Evolutionary conservation across 768 basidiomycete species (phyloP), one percentile per base, ranked within the genome.

Genomic region (Cystofilobasidium ferigula): DNA sequence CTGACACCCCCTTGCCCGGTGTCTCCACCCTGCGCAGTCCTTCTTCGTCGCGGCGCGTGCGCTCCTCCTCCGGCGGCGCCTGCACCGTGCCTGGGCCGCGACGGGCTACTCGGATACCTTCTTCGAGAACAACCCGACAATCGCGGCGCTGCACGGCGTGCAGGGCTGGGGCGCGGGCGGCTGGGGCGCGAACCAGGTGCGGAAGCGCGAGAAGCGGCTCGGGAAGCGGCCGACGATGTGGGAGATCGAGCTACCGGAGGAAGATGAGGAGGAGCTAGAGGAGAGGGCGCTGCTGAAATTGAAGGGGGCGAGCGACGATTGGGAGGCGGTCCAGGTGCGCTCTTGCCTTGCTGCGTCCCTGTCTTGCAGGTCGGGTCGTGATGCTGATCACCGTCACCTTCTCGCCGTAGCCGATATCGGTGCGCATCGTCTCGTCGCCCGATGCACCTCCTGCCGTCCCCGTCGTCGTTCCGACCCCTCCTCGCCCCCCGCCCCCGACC

Each of bases 51-150:
- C 57, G 0, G 26, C 36, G 35, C 63, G 63, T 13, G 54, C 63
- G 1, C 57, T 64, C 16, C 42, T 40, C 18, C 45, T 32, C 30
- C 63, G 63, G 14, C 63, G 63, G 2, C 63, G 63, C 1, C 57
- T 67, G 26, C 64, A 67, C 35, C 47, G 42, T 5, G 64, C 64
- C 14, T 67, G 59, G 58, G 59, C 59, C 16, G 58, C 32, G n/a
- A 56, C 64, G 9, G 59, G 59, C 48, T 67, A 61, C 59, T 54
- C 48, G 30, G 64, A 67, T 38, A 40, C 64, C 30, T 67, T 67
- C 53, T 67, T 67, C 40, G 63, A 64, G 24, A 45, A 28, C 24
- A n/a, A 54, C 30, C 40, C 32, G 32, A 42, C 57, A 40, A 64
- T 22, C 43, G 45, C 28, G 45, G 57, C 34, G 48, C 38, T 51